These are phyloP conservation scores for Penicillium palitans DNA, from an alignment of 2,329 filamentous ascomycete species.

Conservation along the genomic window DNA sequence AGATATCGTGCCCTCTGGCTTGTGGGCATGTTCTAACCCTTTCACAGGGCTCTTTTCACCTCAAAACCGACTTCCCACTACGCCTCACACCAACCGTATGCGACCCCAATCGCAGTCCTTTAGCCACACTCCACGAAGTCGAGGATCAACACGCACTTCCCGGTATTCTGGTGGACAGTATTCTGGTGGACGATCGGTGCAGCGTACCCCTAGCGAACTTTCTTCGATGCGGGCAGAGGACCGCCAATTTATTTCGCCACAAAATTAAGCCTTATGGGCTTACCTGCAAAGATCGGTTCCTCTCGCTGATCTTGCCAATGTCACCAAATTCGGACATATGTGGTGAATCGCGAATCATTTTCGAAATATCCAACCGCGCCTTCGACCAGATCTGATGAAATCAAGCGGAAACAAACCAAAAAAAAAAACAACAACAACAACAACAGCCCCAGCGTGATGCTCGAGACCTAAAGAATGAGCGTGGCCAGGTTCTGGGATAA, in stretches of 20 bases:
- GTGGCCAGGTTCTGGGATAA: no score
- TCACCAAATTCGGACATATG: not conserved
- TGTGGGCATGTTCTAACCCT: not conserved
- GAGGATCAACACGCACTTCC: not conserved
- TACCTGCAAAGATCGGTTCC: no score
- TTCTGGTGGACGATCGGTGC: not conserved
- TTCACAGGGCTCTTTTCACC: slow-evolving; percentile 4
- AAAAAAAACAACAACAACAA: not conserved
- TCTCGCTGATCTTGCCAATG: no score
- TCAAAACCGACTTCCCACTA: not conserved
- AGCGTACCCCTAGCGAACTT: not conserved
- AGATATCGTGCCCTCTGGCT: not conserved
- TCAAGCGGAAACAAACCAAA: not conserved
- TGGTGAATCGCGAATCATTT: not conserved
- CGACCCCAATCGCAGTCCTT: not conserved
- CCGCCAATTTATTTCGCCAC: not conserved
- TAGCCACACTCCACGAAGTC: not conserved
- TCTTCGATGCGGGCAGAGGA: not conserved
- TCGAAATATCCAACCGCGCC: not conserved
- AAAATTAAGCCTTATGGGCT: not conserved
- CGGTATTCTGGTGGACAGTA: not conserved
- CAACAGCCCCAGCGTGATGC: no score
- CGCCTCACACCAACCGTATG: not conserved
- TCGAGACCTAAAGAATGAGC: not conserved
- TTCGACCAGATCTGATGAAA: not conserved